Evolutionary conservation across 2,329 filamentous ascomycete genomes (phyloP).

Genomic region (Aspergillus sp.): DNA sequence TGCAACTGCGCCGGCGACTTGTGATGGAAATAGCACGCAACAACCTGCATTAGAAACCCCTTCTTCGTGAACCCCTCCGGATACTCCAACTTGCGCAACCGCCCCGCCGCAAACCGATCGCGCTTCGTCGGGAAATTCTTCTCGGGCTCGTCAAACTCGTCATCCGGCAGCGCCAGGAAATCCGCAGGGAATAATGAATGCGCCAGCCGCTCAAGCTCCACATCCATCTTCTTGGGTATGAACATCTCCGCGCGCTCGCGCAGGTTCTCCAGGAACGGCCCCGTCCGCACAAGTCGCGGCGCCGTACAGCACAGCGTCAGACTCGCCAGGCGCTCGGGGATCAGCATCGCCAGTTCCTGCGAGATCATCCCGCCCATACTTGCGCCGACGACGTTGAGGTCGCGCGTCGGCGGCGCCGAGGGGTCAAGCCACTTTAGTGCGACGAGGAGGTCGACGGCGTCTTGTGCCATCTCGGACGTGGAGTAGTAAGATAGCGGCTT

Average conservation of each 20-base stretch:
- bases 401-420: slow-evolving; percentile 38
- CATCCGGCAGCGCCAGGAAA: slow-evolving; percentile 66
- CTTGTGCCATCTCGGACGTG: slow-evolving; percentile 80
- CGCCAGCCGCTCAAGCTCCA: slow-evolving; percentile 64
- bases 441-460: slow-evolving; percentile 68
- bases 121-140: slow-evolving; percentile 69
- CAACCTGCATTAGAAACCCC: slow-evolving; percentile 74
- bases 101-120: slow-evolving; percentile 78
- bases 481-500: slow-evolving; percentile 77
- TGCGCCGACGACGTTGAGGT: slow-evolving; percentile 71
- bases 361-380: slow-evolving; percentile 92
- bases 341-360: slow-evolving; percentile 64
- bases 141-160: slow-evolving; percentile 41
- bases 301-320: slow-evolving; percentile 64
- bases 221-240: slow-evolving; percentile 70
- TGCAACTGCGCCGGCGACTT: slow-evolving; percentile 68
- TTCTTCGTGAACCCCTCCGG: slow-evolving; percentile 60
- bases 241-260: slow-evolving; percentile 56
- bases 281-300: slow-evolving; percentile 60
- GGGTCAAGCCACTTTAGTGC: slow-evolving; percentile 66
- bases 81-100: slow-evolving; percentile 69
- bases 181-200: slow-evolving; percentile 63
- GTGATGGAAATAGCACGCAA: slow-evolving; percentile 77
- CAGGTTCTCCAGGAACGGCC: slow-evolving; percentile 63
- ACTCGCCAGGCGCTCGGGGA: slow-evolving; percentile 50